Percentiles rank a stretch among this genome's conserved stretches.
Conservation (phyloP, 2,329 filamentous ascomycete genomes). For the Tetracladium maxilliforme region DNA sequence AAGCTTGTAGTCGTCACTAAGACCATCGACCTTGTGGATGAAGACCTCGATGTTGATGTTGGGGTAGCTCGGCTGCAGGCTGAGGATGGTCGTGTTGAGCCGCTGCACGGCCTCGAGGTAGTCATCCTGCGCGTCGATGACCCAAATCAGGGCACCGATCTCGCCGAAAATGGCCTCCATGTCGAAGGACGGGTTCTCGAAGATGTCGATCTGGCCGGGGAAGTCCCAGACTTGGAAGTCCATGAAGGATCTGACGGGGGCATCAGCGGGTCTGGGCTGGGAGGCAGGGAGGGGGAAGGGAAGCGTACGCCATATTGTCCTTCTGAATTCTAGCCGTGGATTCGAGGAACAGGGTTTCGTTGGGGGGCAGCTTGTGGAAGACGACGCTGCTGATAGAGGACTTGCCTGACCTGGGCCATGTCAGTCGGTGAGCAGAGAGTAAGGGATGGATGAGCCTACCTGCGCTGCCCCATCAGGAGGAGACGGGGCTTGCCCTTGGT, state of each 20-base stretch:
- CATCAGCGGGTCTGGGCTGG: slow-evolving; percentile 3
- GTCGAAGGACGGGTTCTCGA: slow-evolving; percentile 79
- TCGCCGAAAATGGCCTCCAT: slow-evolving; percentile 89
- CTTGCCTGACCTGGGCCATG: slow-evolving; percentile 79
- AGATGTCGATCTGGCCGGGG: slow-evolving; percentile 80
- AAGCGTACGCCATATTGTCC: slow-evolving; percentile 85
- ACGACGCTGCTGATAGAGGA: slow-evolving; percentile 97
- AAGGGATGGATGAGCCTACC: slow-evolving; percentile 36
- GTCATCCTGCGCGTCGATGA: slow-evolving; percentile 96
- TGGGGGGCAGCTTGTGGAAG: slow-evolving; percentile 95
- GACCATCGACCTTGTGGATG: slow-evolving; percentile 97
- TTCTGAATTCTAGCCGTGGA: slow-evolving; percentile 91
- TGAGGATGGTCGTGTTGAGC: slow-evolving; percentile 78
- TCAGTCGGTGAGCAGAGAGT: slow-evolving; percentile 8
- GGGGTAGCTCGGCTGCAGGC: slow-evolving; percentile 76
- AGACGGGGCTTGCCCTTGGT: slow-evolving; percentile 63
- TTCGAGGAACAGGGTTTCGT: slow-evolving; percentile 89
- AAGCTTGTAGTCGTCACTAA: slow-evolving; percentile 90
- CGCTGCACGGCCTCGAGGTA: slow-evolving; percentile 83
- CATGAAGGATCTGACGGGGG: slow-evolving; percentile 70
- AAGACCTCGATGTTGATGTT: slow-evolving; percentile 97
- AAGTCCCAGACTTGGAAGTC: slow-evolving; percentile 99
- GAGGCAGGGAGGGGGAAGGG: background rate
- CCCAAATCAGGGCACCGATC: slow-evolving; percentile 91
- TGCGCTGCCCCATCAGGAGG: slow-evolving; percentile 86